phyloP scores from a whole-genome alignment of 2,329 filamentous ascomycete species.

The Aotearoamyces nothofagi region DNA sequence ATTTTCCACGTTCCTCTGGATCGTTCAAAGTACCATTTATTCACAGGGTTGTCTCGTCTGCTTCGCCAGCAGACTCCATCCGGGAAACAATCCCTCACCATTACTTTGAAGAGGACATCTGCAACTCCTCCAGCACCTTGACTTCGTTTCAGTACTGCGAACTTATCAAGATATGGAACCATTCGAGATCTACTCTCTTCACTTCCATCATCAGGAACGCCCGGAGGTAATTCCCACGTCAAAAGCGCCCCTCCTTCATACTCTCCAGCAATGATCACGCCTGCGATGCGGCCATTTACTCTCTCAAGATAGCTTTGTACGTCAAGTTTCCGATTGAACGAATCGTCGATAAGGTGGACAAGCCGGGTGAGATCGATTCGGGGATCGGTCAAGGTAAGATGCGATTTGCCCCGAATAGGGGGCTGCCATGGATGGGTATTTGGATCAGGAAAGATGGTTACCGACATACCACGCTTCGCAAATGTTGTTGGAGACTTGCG shows the following conservation, averaged over 20 bases:
- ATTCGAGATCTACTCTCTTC: constrained; percentile 40
- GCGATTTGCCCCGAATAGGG: constrained; percentile 39
- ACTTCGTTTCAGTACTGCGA: constrained; percentile 75
- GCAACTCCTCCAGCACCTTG: constrained; percentile 89
- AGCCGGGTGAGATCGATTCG: constrained; percentile 73
- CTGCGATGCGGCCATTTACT: constrained; percentile 70
- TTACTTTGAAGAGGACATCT: constrained; percentile 90
- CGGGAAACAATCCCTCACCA: constrained; percentile 83
- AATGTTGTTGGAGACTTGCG: constrained; percentile 51
- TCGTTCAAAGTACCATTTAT: constrained; percentile 98
- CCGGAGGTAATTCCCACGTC: constrained; percentile 76
- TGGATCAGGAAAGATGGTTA: constrained; percentile 69
- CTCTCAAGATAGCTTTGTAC: constrained; percentile 68
- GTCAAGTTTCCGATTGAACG: constrained; percentile 74
- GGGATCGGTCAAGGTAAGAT: constrained; percentile 61
- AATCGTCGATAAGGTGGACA: constrained; percentile 82
- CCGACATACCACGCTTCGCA: constrained; percentile 78
- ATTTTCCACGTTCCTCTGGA: constrained; percentile 74
- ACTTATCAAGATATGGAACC: constrained; percentile 94
- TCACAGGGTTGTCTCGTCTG: constrained; percentile 82
- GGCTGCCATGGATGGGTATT: constrained; percentile 50
- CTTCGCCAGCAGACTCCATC: constrained; percentile 83
- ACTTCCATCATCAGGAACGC: constrained; percentile 36
- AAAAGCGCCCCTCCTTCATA: constrained; percentile 93
- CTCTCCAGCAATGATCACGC: constrained; percentile 85